These are phyloP conservation scores for Lactifluus pinguis DNA, from an alignment of 768 basidiomycete species.

Conservation along the genomic window DNA sequence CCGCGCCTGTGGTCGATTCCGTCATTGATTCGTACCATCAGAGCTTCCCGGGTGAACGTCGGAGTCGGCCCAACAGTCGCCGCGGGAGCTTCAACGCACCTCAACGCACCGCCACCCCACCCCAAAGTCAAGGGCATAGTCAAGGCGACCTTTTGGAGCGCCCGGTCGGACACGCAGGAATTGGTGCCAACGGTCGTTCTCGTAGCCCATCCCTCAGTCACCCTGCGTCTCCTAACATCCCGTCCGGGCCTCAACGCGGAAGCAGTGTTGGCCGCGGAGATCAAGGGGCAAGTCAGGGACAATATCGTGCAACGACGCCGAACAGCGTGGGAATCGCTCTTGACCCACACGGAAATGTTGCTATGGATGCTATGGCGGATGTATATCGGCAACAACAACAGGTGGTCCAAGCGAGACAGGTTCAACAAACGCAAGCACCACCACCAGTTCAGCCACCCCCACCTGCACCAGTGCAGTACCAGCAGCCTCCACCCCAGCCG, in stretches of 20 bases:
- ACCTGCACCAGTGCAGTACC: conserved; percentile 26
- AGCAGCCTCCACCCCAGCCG: conserved; percentile 31
- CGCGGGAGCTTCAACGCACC: conserved; percentile 25
- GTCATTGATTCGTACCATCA: conserved; percentile 73
- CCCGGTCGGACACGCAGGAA: conserved; percentile 66
- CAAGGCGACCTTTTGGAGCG: conserved; percentile 28
- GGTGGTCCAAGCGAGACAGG: conserved; percentile 14
- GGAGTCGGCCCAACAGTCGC: conserved; percentile 36
- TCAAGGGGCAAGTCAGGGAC: conserved; percentile 20
- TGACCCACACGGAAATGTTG: conserved; percentile 71
- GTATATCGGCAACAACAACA: conserved; percentile 27
- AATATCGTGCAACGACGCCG: conserved; percentile 56
- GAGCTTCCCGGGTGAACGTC: conserved; percentile 77
- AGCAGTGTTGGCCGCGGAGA: conserved; percentile 9
- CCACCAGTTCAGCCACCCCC: conserved; percentile 36
- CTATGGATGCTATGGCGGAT: conserved; percentile 72
- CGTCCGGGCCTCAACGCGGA: conserved; percentile 30
- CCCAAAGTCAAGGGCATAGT: conserved; percentile 24
- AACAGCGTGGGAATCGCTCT: conserved; percentile 77
- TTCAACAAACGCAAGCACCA: conserved; percentile 17
- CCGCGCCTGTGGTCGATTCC: conserved; percentile 53
- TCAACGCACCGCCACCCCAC: conserved; percentile 22
- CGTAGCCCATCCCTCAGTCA: conserved; percentile 46
- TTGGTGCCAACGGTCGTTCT: conserved; percentile 65
- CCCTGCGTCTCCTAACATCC: conserved; percentile 39